Percentiles rank a stretch among this genome's conserved stretches.
These are phyloP conservation scores for Cercospora sp. DNA, from an alignment of 2,329 filamentous ascomycete genomes.

Conservation along the genomic window DNA sequence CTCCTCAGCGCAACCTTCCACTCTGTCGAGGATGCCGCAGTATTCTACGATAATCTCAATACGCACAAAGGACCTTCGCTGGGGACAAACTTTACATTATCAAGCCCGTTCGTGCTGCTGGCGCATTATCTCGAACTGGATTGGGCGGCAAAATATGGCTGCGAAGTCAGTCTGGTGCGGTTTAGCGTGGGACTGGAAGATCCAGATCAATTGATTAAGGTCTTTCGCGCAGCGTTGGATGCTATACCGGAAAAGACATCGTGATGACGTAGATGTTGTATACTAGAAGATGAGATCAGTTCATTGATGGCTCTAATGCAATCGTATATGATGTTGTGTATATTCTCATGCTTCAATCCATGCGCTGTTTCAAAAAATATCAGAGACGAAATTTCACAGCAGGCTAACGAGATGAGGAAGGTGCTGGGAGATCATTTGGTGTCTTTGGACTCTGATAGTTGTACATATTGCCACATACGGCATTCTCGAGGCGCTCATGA, in stretches of 20 bases:
- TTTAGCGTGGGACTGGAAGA: constrained; percentile 91
- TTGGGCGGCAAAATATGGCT: constrained; percentile 83
- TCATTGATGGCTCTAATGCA: not conserved
- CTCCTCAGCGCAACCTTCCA: constrained; percentile 83
- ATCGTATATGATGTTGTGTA: not conserved
- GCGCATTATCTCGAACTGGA: constrained; percentile 89
- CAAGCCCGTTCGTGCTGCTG: constrained; percentile 78
- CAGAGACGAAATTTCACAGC: not conserved
- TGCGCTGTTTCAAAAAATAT: not conserved
- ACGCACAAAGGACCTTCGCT: constrained; percentile 92
- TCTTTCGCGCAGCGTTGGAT: constrained; percentile 49
- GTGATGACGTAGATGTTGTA: not conserved
- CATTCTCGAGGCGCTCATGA: not conserved
- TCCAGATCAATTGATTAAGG: constrained; percentile 60
- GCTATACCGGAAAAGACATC: constrained; percentile 4
- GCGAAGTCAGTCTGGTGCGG: constrained; percentile 76
- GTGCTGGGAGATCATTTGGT: not conserved
- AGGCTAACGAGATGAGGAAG: not conserved
- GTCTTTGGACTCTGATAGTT: not conserved
- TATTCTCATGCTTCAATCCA: not conserved
- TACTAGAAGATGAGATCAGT: not conserved
- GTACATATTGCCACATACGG: not conserved
- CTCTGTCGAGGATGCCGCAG: constrained; percentile 66
- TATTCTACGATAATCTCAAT: constrained; percentile 82
- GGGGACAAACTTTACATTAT: constrained; percentile 95